A percentile compares a stretch with the other conserved stretches of the same genome.
phyloP scores from a whole-genome alignment of 345 rosid species.

The Pistacia integerrima region DNA sequence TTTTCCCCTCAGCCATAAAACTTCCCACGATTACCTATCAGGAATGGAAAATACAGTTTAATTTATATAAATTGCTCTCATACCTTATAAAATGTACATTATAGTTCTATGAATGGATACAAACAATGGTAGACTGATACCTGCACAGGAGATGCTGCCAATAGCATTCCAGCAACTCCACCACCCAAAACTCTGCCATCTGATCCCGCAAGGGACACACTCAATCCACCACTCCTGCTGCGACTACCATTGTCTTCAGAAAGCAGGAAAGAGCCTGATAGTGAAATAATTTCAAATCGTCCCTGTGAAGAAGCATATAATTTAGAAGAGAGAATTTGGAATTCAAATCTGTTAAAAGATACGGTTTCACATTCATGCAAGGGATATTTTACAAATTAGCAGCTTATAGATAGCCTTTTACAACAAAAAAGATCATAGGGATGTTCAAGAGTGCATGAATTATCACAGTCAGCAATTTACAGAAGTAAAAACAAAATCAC shows the following conservation, averaged over 20 bases:
- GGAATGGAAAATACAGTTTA: slow-evolving; percentile 14
- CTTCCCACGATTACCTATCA: slow-evolving; percentile 85
- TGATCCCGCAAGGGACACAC: slow-evolving; percentile 72
- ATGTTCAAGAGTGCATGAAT: background rate
- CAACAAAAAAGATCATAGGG: background rate
- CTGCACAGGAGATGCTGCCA: slow-evolving; percentile 88
- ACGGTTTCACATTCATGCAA: background rate
- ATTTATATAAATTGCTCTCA: slow-evolving; percentile 5
- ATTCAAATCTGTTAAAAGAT: background rate
- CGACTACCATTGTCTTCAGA: slow-evolving; percentile 52
- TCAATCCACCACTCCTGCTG: slow-evolving; percentile 54
- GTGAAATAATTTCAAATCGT: slow-evolving; percentile 73
- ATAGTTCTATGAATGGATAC: background rate
- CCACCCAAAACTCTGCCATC: slow-evolving; percentile 87
- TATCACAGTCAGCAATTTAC: background rate
- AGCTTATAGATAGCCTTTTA: background rate
- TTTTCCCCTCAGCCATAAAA: slow-evolving; percentile 70
- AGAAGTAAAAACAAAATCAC: background rate
- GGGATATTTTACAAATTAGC: background rate
- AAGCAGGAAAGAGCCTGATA: slow-evolving; percentile 69
- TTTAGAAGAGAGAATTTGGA: background rate
- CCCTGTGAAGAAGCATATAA: slow-evolving; percentile 55
- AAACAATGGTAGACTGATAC: slow-evolving; percentile 33
- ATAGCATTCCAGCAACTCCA: slow-evolving; percentile 66
- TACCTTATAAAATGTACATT: background rate